Percentiles rank a stretch among this genome's conserved stretches.
These are phyloP conservation scores for Xylaria sp. DNA, from an alignment of 2,329 filamentous ascomycete species.

Conservation along the genomic window DNA sequence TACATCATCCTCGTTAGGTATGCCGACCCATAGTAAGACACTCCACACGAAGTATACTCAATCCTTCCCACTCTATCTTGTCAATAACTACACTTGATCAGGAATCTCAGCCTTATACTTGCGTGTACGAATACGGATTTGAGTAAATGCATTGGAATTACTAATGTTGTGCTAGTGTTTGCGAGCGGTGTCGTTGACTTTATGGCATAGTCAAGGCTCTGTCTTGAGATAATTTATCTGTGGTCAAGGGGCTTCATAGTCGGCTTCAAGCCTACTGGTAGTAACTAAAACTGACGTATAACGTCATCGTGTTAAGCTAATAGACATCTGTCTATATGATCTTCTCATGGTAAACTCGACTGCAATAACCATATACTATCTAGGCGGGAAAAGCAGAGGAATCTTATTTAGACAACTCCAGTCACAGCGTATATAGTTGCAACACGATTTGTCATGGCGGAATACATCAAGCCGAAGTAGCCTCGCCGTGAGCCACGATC, in stretches of 20 bases:
- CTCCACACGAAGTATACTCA: background rate
- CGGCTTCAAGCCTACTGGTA: background rate
- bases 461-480: conserved; percentile 28
- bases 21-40: background rate
- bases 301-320: background rate
- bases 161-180: background rate
- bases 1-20: background rate
- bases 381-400: background rate
- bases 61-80: background rate
- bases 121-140: background rate
- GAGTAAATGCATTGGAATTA: background rate
- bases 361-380: background rate
- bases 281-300: background rate
- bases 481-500: conserved; percentile 58
- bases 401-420: background rate
- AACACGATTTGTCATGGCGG: background rate
- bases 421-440: background rate
- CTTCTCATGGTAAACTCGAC: background rate
- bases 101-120: background rate
- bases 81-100: too few relatives aligned
- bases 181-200: background rate
- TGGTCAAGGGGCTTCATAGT: background rate
- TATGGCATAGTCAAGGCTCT: background rate
- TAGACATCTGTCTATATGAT: background rate
- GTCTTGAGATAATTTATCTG: background rate